Conservation (phyloP, 768 basidiomycete genomes). For the Boletales sp. region DNA sequence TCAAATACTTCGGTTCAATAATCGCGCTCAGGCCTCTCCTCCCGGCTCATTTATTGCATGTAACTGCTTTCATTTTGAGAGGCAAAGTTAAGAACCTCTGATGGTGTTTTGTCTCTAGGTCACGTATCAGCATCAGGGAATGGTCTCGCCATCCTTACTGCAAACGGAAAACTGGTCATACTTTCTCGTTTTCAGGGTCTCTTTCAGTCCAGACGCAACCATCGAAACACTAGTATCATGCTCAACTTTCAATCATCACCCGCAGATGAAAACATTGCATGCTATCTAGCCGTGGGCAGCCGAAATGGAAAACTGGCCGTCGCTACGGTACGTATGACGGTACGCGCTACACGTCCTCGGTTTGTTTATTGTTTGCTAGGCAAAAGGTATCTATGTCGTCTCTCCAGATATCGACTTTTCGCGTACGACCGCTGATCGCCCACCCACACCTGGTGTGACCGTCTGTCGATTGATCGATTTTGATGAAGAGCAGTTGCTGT, state of each 20-base stretch:
- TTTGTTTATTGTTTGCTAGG: background rate
- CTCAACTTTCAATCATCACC: conserved; percentile 21
- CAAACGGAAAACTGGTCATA: conserved; percentile 23
- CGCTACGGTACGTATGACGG: conserved; percentile 37
- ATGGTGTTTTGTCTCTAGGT: conserved; percentile 14
- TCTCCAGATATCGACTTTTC: conserved; percentile 24
- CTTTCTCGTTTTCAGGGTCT: conserved; percentile 26
- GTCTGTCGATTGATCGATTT: conserved; percentile 15
- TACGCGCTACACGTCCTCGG: too few species aligned
- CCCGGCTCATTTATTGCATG: conserved; percentile 25
- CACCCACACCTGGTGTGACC: conserved; percentile 30
- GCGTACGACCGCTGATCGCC: conserved; percentile 23
- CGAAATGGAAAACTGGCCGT: conserved; percentile 39
- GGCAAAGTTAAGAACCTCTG: background rate
- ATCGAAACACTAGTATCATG: conserved; percentile 32
- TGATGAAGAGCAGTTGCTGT: conserved; percentile 8
- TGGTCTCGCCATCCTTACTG: conserved; percentile 29
- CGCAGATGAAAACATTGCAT: conserved; percentile 24
- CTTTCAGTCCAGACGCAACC: conserved; percentile 22
- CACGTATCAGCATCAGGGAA: conserved; percentile 50
- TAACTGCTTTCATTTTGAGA: background rate
- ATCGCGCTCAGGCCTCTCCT: background rate
- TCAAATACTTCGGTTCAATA: conserved; percentile 16
- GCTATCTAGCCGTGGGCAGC: conserved; percentile 47
- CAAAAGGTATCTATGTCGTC: conserved; percentile 22